These are phyloP conservation scores for Entoloma clypeatum DNA, from an alignment of 1,284 basidiomycete species.

Conservation along the genomic window DNA sequence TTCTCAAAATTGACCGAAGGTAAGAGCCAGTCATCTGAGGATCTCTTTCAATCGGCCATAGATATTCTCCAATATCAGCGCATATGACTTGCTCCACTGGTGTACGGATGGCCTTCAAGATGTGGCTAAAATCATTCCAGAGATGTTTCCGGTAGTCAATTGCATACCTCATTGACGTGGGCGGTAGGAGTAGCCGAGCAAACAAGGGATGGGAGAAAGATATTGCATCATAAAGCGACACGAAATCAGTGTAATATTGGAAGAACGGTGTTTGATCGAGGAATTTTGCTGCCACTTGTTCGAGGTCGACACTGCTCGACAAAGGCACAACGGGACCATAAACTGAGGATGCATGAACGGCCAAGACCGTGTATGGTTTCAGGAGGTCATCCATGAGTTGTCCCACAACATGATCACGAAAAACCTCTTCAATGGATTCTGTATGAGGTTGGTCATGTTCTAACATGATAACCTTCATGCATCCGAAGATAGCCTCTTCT, in stretches of 20 bases:
- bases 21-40: slow-evolving; percentile 64
- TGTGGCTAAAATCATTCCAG: slow-evolving; percentile 76
- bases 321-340: slow-evolving; percentile 16
- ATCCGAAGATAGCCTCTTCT: slow-evolving; percentile 64
- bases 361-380: slow-evolving; percentile 45
- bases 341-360: slow-evolving; percentile 15
- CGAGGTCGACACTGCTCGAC: slow-evolving; percentile 40
- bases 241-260: slow-evolving; percentile 91
- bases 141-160: slow-evolving; percentile 82
- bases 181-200: slow-evolving; percentile 72
- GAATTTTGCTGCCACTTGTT: slow-evolving; percentile 57
- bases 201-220: slow-evolving; percentile 86
- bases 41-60: slow-evolving; percentile 72
- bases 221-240: slow-evolving; percentile 85
- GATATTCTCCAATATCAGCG: slow-evolving; percentile 52
- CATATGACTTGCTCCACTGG: slow-evolving; percentile 45
- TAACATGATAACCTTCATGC: slow-evolving; percentile 95
- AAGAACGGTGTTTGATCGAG: slow-evolving; percentile 82
- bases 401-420: slow-evolving; percentile 60
- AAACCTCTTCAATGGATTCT: slow-evolving; percentile 62
- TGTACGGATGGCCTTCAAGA: slow-evolving; percentile 54
- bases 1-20: slow-evolving; percentile 47
- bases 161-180: slow-evolving; percentile 73
- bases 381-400: slow-evolving; percentile 59
- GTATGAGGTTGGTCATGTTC: slow-evolving; percentile 68